phyloP scores from a whole-genome alignment of 768 basidiomycete species.

The Asterophora lycoperdoides region DNA sequence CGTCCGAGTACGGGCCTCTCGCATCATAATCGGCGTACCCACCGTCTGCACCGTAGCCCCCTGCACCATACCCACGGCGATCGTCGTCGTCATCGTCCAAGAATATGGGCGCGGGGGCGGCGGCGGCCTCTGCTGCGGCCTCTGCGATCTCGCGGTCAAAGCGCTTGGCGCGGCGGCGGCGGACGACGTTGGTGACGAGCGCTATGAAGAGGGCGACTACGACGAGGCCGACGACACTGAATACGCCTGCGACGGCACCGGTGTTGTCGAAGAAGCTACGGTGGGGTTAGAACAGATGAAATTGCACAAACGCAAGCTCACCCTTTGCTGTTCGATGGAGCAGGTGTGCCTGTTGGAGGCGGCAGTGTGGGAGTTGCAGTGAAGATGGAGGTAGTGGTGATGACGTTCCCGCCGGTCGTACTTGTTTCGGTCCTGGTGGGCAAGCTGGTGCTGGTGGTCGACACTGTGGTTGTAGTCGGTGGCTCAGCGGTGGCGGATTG shows the following conservation, averaged over 20 bases:
- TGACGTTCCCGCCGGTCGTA: background rate
- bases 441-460: too few relatives aligned
- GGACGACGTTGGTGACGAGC: constrained; percentile 46
- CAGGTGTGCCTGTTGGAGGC: background rate
- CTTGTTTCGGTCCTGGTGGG: background rate
- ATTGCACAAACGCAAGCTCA: background rate
- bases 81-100: constrained; percentile 50
- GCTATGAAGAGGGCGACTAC: constrained; percentile 47
- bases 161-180: constrained; percentile 57
- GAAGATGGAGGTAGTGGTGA: constrained; percentile 7
- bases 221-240: constrained; percentile 66
- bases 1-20: constrained; percentile 18
- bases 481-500: background rate
- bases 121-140: constrained; percentile 62
- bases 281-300: background rate
- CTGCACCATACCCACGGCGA: constrained; percentile 11
- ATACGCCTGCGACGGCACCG: constrained; percentile 68
- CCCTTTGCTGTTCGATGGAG: constrained; percentile 6
- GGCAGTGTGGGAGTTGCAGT: background rate
- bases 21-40: background rate
- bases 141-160: constrained; percentile 74
- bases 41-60: constrained; percentile 16
- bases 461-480: background rate
- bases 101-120: constrained; percentile 49
- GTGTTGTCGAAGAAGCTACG: constrained; percentile 68